Evolutionary conservation across 2,329 filamentous ascomycete genomes (phyloP), one percentile per base, ranked within the genome.

Genomic region (Sporothrix curviconia): DNA sequence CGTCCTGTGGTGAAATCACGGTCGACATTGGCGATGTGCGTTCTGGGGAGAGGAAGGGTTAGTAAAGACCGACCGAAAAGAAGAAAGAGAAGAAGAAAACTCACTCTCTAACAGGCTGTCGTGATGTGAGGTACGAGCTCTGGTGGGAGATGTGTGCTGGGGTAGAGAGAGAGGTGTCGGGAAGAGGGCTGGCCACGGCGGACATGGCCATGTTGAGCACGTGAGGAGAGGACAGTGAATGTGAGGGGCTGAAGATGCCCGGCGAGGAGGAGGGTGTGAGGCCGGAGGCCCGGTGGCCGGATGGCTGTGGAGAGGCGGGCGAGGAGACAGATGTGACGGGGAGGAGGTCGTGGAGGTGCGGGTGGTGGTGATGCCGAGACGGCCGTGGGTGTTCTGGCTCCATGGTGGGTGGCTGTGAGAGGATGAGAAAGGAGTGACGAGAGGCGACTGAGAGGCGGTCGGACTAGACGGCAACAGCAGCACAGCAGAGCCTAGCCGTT

Each of bases 11-110:
- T 80, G 55, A 83, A 83, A 71, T 97, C 91, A 61, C 92, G 86
- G 67, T 97, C 92, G 64, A 96, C 90, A 66, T 92, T 86, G 55
- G 90, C 92, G 62, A 92, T 90, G 72, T 96, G 89, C 9, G 92
- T 96, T 74, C 86, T 89, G 17, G 7, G 8, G 11, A n/a, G n/a
- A 22, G 30, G 11, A 14, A 14, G 12, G 3, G 40, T 61, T 39
- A 62, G 57, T 30, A 14, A 34, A 7, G 14, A 12, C 37, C 1
- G 14, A 30, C n/a, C n/a, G 15, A 7, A n/a, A n/a, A 24, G 11
- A 25, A 5, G 14, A 9, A 6, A 12, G 19, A 6, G 22, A 14
- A 19, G 17, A 17, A 11, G 5, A 19, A 6, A 1, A 81, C 85
- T 79, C 78, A 89, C 85, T 91, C 88, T 80, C 86, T 80, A 52